phyloP scores from a whole-genome alignment of 768 basidiomycete species.

The Boletellus ananiceps region DNA sequence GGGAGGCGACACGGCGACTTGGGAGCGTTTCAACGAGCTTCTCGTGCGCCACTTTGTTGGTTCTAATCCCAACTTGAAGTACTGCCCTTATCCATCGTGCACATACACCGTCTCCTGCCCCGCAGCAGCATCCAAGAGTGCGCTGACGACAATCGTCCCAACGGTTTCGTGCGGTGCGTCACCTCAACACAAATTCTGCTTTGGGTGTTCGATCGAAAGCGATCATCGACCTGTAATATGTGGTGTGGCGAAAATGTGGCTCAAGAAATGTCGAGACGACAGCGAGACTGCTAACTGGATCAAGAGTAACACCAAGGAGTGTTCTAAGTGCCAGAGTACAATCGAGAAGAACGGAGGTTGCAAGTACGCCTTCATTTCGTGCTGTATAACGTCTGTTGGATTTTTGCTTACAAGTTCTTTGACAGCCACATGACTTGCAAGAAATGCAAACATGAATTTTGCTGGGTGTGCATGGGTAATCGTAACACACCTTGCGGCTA shows the following conservation, averaged over 20 bases:
- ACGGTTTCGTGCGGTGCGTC: constrained; percentile 80
- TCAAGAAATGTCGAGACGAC: constrained; percentile 96
- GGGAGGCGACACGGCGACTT: constrained; percentile 48
- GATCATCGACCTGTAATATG: constrained; percentile 95
- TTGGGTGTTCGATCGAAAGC: constrained; percentile 83
- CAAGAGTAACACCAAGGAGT: constrained; percentile 99
- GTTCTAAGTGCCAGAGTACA: constrained; percentile 90
- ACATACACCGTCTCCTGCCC: constrained; percentile 91
- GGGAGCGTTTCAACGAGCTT: constrained; percentile 78
- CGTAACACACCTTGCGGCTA: constrained; percentile 16
- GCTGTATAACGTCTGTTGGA: constrained; percentile 52
- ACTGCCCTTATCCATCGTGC: constrained; percentile 94
- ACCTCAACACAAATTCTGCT: constrained; percentile 79
- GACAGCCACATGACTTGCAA: constrained; percentile 98
- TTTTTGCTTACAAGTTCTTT: constrained; percentile 9
- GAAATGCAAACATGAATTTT: constrained; percentile 98
- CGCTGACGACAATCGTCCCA: constrained; percentile 77
- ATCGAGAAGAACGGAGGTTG: constrained; percentile 99
- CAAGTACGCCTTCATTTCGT: constrained; percentile 82
- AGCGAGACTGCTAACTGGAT: constrained; percentile 99
- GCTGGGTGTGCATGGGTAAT: constrained; percentile 98
- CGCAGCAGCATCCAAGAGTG: constrained; percentile 67
- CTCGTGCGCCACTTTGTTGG: constrained; percentile 87
- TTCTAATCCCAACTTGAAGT: constrained; percentile 78
- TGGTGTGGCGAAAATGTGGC: constrained; percentile 84